Base-by-base conservation (phyloP, 2,329 filamentous ascomycete species). In the Colletotrichum camelliae region DNA sequence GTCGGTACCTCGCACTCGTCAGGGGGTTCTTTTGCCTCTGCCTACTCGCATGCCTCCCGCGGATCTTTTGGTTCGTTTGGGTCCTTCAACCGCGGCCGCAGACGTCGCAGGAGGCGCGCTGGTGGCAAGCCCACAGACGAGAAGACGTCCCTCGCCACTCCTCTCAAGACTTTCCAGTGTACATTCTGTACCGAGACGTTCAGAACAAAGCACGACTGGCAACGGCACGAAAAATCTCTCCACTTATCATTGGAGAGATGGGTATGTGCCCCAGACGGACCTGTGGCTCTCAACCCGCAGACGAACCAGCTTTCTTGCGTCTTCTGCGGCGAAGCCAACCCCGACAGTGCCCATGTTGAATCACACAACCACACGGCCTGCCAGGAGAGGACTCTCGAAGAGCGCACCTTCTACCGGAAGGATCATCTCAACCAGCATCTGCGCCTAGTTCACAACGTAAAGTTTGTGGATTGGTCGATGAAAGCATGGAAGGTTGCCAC, bases 161-260 rank as follows among this genome's bases (percentile, higher is more conserved):
- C 88, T 4, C 84, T 89, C 74, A 91, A 91, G 80, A 91, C 90
- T 3, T 92, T 90, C 82, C 91, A 93, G 82, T 93, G 92, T 82
- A 93, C 92, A 77, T 93, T 93, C 86, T 93, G 92, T 82, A 93
- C 92, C 8, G 91, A 93, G 78, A 92, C 91, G 0, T 93, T 93
- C 83, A 87, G 91, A 78, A 93, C 91, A 5, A 93, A 93, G 81
- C 91, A 93, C 79, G 92, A 93, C 82, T 93, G 92, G 92, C 91
- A 93, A 79, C 87, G 93, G 74, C 93, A 95, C 81, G 93, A 95
- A 80, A 93, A 93, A 78, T 92, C 91, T 67, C 86, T 92, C 77
- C 93, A 90, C 81, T 84, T 91, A 79, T 94, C 91, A 8, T 89
- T 93, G 1, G 92, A 91, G 84, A 88, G 88, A 72, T 95, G 89